Percentiles rank a stretch among this genome's conserved stretches.
Conservation (phyloP, 768 basidiomycete genomes). For the Clitopilus passeckerianus region DNA sequence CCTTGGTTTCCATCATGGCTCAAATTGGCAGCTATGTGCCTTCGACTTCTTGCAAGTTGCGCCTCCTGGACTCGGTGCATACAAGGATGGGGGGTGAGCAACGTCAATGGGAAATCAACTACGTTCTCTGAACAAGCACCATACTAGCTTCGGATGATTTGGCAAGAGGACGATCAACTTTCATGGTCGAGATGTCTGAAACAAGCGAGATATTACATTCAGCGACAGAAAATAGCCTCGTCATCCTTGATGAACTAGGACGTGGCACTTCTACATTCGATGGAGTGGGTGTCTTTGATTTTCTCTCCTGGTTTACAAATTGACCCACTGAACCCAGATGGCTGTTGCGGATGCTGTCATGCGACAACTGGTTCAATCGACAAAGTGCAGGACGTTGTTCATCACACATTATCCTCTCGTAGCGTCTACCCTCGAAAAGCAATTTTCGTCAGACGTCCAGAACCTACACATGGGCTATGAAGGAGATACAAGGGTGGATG, state of each 20-base stretch:
- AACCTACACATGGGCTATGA: slow-evolving; percentile 89
- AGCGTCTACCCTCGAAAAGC: slow-evolving; percentile 59
- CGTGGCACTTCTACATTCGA: slow-evolving; percentile 92
- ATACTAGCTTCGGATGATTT: slow-evolving; percentile 87
- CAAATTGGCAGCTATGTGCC: slow-evolving; percentile 96
- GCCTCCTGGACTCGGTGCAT: slow-evolving; percentile 79
- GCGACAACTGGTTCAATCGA: slow-evolving; percentile 56
- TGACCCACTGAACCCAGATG: slow-evolving; percentile 44
- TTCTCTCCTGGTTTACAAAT: neutral
- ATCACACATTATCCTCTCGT: slow-evolving; percentile 94
- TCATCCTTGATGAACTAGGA: slow-evolving; percentile 89
- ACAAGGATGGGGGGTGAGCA: slow-evolving; percentile 82
- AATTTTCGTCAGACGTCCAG: slow-evolving; percentile 55
- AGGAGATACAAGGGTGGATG: slow-evolving; percentile 63
- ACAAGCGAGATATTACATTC: slow-evolving; percentile 84
- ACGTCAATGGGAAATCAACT: too few relatives aligned
- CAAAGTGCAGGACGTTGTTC: slow-evolving; percentile 75
- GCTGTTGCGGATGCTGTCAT: slow-evolving; percentile 83
- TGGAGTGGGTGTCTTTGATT: slow-evolving; percentile 41
- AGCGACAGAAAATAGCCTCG: slow-evolving; percentile 71
- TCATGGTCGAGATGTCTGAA: slow-evolving; percentile 97
- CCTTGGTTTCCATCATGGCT: slow-evolving; percentile 74
- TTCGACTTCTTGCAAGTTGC: slow-evolving; percentile 64
- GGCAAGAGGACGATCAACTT: slow-evolving; percentile 82
- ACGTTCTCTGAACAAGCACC: neutral